Evolutionary conservation across 768 basidiomycete genomes (phyloP), one percentile per base, ranked within the genome.

Genomic region (Lentinula lateritia): DNA sequence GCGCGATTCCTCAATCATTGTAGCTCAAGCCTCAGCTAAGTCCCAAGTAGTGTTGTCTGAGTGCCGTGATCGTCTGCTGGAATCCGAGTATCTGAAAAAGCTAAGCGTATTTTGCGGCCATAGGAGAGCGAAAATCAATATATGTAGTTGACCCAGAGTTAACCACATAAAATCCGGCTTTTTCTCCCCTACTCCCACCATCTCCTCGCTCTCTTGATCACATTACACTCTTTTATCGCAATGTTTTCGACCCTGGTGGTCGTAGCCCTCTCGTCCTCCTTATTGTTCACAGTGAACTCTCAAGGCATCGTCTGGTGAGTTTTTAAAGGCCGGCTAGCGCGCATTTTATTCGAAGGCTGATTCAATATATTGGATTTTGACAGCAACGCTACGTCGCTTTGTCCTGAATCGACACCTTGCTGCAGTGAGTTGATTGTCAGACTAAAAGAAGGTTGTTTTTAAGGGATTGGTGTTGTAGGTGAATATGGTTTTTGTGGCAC

Each of bases 401-500:
- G 83, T 66, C 75, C 80, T 18, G 62, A 71, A 8, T 68, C 74
- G 18, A 75, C 78, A 16, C 82, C 83, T 13, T 84, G 83, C 65
- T 83, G 82, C 71, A 83, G 81, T 82, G 69, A 32, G 80, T 75
- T 45, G 6, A 15, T 57, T 16, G 34, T 45, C 38, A 58, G 18
- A 34, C 1, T 50, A 13, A 18, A 16, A n/a, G 28, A 12, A 5
- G 36, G 28, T 6, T 32, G 13, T 36, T 45, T 58, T 39, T 58
- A 13, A 54, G 43, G 46, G 53, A 66, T 48, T 39, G 28, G 50
- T 38, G 45, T 55, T 58, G 42, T 41, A 81, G 80, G 80, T 68
- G 80, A 83, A 77, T 84, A 74, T 61, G 82, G 83, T 3, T 84
- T 79, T 64, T 84, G 83, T 64, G 82, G 82, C 20, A 74, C 70